Base-by-base conservation (phyloP, 805 yeast genomes). In the Cyberlindnera misumaiensis region DNA sequence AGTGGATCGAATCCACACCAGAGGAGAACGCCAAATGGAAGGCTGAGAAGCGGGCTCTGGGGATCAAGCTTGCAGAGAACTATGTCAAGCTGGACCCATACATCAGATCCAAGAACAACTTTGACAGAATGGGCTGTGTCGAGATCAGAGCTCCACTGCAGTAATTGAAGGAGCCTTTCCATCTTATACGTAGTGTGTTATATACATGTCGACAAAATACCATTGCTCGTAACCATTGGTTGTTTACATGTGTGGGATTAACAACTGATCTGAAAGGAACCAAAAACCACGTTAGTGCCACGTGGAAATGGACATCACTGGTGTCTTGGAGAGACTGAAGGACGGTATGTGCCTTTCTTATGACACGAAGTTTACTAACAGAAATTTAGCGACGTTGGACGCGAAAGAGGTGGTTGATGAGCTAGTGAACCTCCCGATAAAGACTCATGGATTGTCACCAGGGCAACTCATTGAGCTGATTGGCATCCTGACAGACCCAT, bases 21-120 rank as follows among this genome's bases (percentile, higher is more conserved):
- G 72, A 65, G 28, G 74, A 70, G 11, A 72, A 77, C 38, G 64
- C 65, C 11, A 52, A 60, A 36, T 70, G 71, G 44, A 65, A 75
- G 55, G 60, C 66, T 26, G 81, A 77, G 39, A 81, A 79, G 55
- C 66, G 76, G 12, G 59, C 60, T 24, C 40, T 82, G 20, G 75
- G 80, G 39, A 61, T 61, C 37, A 62, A 72, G 43, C 55, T 90
- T 35, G 65, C 80, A 8, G 63, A 68, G 22, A 84, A 83, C 55
- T 89, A 82, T 62, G 70, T 75, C 55, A 58, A 64, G 35, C 60
- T 85, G 39, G 97, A 93, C 55, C 90, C 93, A 2, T 88, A 83
- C 47, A 60, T 87, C 35, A 79, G 98, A 60, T 77, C 82, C 31
- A 78, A 88, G 47, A 77, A 88, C 29, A 64, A 79, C 30, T 85